Base-by-base conservation (phyloP, 129 eudicot genomes). In the Saussurea involucrata region DNA sequence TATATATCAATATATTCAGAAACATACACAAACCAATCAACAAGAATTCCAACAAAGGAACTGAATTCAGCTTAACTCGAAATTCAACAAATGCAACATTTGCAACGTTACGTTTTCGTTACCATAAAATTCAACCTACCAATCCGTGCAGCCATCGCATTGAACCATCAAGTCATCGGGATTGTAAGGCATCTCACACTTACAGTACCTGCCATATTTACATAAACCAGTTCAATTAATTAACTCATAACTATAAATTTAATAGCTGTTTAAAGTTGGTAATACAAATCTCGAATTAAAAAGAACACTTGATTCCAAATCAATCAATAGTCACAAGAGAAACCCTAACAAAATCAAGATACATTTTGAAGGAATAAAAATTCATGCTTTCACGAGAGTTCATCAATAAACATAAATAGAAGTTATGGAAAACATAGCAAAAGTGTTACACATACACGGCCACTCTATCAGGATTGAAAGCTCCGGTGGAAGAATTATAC, bases 161-260 rank as follows among this genome's bases (percentile, higher is more conserved):
- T 95, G 98, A 78, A 95, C 89, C 98, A 95, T 94, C 36, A 94
- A 81, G 69, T 94, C 96, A 69, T 93, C 98, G 0, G 98, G 98
- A 82, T 93, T 93, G 76, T 93, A 93, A 25, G 98, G 98, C 98
- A 94, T 94, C 80, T 94, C 98, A 80, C 98, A 94, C 81, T 94
- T 94, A 74, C 98, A 94, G 74, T 89, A 95, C 87, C 98, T 95
- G 86, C 63, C 28, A 71, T 8, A 80, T 36, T 42, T 58, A 68
- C 76, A 86, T 25, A 27, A 72, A 40, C 34, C 18, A 31, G 6
- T 40, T 24, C 11, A 49, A 32, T 82, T 24, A 75, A 76, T 1
- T 1, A 24, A 24, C 74, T 21, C 7, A 24, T 6, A 27, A 17
- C 71, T 67, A 27, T 4, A 13, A 53, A 15, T 27, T 28, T 17